Conservation (phyloP, 1,284 basidiomycete genomes). For the Heterobasidion parviporum region DNA sequence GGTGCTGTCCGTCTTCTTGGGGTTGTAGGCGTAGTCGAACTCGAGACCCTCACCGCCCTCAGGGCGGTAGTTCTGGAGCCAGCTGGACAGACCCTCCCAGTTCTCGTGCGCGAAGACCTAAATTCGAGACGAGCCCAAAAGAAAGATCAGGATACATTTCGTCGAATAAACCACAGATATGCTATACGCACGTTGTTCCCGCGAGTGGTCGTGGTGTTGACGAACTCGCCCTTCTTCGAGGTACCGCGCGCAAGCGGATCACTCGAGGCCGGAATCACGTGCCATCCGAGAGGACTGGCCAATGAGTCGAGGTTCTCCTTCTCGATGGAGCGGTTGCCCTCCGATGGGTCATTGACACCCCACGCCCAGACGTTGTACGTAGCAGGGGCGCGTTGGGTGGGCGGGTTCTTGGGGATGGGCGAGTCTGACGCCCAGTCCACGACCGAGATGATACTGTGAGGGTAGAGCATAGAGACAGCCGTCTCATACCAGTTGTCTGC, state of each 20-base stretch:
- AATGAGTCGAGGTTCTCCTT: constrained; percentile 61
- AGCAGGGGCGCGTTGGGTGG: constrained; percentile 25
- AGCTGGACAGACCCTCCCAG: constrained; percentile 77
- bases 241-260: constrained; percentile 36
- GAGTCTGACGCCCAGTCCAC: constrained; percentile 78
- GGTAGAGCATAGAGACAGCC: constrained; percentile 51
- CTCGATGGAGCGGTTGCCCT: constrained; percentile 46
- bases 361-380: constrained; percentile 67
- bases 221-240: constrained; percentile 27
- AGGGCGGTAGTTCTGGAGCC: constrained; percentile 77
- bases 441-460: constrained; percentile 69
- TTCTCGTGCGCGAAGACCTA: constrained; percentile 80
- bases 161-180: not conserved
- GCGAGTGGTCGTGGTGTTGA: constrained; percentile 74
- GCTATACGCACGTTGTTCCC: constrained; percentile 77
- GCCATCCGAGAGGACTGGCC: constrained; percentile 88
- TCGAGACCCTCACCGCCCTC: constrained; percentile 42
- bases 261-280: constrained; percentile 52
- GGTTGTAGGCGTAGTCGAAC: constrained; percentile 70
- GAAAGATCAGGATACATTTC: not conserved
- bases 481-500: constrained; percentile 81
- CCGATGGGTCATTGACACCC: constrained; percentile 68
- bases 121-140: constrained; percentile 1
- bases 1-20: constrained; percentile 37
- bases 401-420: constrained; percentile 30